phyloP scores from a whole-genome alignment of 1,284 basidiomycete species.

The Leccinum pallidistipes region DNA sequence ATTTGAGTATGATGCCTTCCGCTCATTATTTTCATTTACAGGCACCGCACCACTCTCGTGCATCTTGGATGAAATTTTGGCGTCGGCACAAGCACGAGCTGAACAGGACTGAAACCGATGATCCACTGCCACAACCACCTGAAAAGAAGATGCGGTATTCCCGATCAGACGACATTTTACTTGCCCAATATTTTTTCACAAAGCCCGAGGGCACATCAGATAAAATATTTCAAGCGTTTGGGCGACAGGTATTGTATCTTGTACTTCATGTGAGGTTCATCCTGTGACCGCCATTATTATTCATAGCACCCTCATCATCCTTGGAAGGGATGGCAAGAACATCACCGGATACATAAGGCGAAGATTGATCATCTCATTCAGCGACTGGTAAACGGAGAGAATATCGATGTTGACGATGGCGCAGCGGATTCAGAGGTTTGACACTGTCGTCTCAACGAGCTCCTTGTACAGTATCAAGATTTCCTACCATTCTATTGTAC shows the following conservation, averaged over 20 bases:
- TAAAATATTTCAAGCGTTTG: constrained; percentile 77
- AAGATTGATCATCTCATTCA: constrained; percentile 78
- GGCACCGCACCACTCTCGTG: constrained; percentile 83
- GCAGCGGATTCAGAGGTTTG: constrained; percentile 30
- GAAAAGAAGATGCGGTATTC: constrained; percentile 85
- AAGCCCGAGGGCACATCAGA: constrained; percentile 78
- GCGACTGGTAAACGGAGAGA: constrained; percentile 56
- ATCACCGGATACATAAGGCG: constrained; percentile 79
- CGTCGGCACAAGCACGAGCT: constrained; percentile 80
- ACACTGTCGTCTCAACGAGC: constrained; percentile 6
- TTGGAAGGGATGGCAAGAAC: constrained; percentile 89
- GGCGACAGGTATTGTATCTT: constrained; percentile 49
- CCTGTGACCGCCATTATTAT: background rate
- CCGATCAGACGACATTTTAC: constrained; percentile 68
- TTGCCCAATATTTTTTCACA: constrained; percentile 67
- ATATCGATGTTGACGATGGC: constrained; percentile 41
- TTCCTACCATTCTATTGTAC: constrained; percentile 14
- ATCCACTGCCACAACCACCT: constrained; percentile 68
- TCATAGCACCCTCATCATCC: constrained; percentile 77
- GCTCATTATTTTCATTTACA: constrained; percentile 28
- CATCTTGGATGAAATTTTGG: constrained; percentile 90
- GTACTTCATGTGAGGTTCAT: background rate
- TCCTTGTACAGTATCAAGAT: constrained; percentile 14
- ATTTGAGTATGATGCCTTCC: background rate
- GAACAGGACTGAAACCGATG: constrained; percentile 58